Base-by-base conservation (phyloP, 352 stramenopile species). In the Elongisporangium anandrum region DNA sequence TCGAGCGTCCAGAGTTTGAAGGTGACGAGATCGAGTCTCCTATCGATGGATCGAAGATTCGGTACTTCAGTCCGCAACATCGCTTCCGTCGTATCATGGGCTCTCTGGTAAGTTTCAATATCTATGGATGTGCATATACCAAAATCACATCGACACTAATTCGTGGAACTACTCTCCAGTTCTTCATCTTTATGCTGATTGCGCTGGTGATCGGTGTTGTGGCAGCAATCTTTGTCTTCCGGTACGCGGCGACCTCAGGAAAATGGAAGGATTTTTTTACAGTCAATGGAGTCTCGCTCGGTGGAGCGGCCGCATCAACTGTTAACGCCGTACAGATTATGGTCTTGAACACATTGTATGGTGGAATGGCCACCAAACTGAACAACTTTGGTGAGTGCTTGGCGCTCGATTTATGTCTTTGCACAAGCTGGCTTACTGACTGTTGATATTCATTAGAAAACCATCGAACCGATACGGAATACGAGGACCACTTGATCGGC, bases 391-490 rank as follows among this genome's bases (percentile, higher is more conserved):
- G 51, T 62, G 23, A 55, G 20, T 38, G n/a, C n/a, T n/a, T n/a
- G n/a, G n/a, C n/a, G n/a, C n/a, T n/a, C n/a, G n/a, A n/a, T n/a
- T n/a, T n/a, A n/a, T n/a, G n/a, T n/a, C n/a, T n/a, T n/a, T n/a
- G n/a, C n/a, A n/a, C n/a, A n/a, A n/a, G n/a, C n/a, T n/a, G n/a
- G n/a, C n/a, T n/a, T n/a, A n/a, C n/a, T n/a, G n/a, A n/a, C n/a
- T n/a, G n/a, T n/a, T n/a, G n/a, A n/a, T n/a, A n/a, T n/a, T n/a
- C n/a, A n/a, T n/a, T 21, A 64, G 97, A 99, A 65, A 99, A 99
- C 75, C 97, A 99, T 65, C 84, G 94, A 58, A 99, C 96, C 0
- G 95, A 99, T 65, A 97, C 94, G 2, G 89, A 98, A 65, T 98
- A 96, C 73, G 85, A 98, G 66, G 96, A 98, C 59, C 81, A 97